Conservation (phyloP, 208 protist species). For the Leishmania gerbilli region DNA sequence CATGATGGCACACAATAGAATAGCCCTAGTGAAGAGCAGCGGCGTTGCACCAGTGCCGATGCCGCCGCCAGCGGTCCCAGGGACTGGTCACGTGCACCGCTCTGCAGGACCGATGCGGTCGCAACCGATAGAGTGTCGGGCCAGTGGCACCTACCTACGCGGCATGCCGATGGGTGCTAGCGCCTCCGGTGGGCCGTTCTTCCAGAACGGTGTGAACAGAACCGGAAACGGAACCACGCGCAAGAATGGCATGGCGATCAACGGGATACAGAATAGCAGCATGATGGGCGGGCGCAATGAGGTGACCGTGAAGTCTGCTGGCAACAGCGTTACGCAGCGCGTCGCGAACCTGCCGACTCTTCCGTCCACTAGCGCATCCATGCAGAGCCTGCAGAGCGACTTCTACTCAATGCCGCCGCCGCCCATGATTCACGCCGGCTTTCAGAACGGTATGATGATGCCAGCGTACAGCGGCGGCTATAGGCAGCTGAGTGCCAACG, state of each 20-base stretch:
- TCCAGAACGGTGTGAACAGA: slow-evolving; percentile 21
- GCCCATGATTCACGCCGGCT: background rate
- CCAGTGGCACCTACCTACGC: slow-evolving; percentile 1
- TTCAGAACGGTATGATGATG: slow-evolving; percentile 3
- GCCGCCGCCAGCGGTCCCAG: slow-evolving; percentile 15
- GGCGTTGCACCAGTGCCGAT: slow-evolving; percentile 8
- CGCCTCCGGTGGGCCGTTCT: background rate
- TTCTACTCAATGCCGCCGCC: background rate
- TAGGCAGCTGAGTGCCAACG: slow-evolving; percentile 1
- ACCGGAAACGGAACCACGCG: background rate
- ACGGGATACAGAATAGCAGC: background rate
- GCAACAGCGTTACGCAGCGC: background rate
- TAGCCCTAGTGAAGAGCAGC: slow-evolving; percentile 9
- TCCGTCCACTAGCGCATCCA: background rate
- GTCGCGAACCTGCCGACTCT: slow-evolving; percentile 13
- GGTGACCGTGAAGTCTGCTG: background rate
- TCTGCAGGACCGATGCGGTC: slow-evolving; percentile 13
- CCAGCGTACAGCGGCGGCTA: background rate
- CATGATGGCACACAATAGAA: slow-evolving; percentile 16
- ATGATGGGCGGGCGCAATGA: background rate
- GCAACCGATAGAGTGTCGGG: slow-evolving; percentile 7
- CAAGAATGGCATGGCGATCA: background rate
- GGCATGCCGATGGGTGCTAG: slow-evolving; percentile 7
- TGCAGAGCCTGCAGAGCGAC: background rate
- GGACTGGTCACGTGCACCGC: slow-evolving; percentile 14